These are phyloP conservation scores for Furcasterigmium furcatum DNA, from an alignment of 2,329 filamentous ascomycete species.

Conservation along the genomic window DNA sequence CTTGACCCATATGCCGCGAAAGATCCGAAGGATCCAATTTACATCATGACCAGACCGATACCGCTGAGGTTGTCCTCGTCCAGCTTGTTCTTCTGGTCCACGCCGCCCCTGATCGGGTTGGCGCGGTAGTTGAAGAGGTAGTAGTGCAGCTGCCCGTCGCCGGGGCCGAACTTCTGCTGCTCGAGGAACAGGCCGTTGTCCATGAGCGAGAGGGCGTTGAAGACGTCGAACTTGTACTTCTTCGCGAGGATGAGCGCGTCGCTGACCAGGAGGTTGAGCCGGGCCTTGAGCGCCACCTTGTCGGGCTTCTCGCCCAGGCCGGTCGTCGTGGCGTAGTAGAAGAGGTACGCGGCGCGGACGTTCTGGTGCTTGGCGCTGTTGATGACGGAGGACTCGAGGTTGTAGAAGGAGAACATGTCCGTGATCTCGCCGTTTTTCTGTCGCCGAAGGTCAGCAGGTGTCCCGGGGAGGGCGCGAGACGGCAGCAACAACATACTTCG, in stretches of 20 bases:
- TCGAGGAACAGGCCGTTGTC: conserved; percentile 94
- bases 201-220: conserved; percentile 90
- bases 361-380: conserved; percentile 72
- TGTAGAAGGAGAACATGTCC: conserved; percentile 97
- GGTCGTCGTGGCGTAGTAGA: conserved; percentile 89
- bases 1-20: no score
- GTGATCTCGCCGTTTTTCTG: conserved; percentile 74
- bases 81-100: conserved; percentile 74
- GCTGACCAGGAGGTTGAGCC: conserved; percentile 75
- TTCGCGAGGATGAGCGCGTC: conserved; percentile 90
- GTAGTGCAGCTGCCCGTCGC: conserved; percentile 93
- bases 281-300: conserved; percentile 63
- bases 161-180: conserved; percentile 90
- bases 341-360: conserved; percentile 90
- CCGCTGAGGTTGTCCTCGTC: conserved; percentile 79
- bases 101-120: conserved; percentile 78
- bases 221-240: conserved; percentile 83
- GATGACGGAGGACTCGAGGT: conserved; percentile 89
- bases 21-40: no score
- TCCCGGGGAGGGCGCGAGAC: neutral
- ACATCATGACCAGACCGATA: conserved; percentile 80
- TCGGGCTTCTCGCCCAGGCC: conserved; percentile 60
- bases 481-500: conserved; percentile 58
- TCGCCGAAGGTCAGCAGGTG: conserved; percentile 12
- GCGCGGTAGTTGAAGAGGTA: conserved; percentile 98